phyloP scores from a whole-genome alignment of 2,329 filamentous ascomycete genomes.

The Calcarisporium arbuscula region DNA sequence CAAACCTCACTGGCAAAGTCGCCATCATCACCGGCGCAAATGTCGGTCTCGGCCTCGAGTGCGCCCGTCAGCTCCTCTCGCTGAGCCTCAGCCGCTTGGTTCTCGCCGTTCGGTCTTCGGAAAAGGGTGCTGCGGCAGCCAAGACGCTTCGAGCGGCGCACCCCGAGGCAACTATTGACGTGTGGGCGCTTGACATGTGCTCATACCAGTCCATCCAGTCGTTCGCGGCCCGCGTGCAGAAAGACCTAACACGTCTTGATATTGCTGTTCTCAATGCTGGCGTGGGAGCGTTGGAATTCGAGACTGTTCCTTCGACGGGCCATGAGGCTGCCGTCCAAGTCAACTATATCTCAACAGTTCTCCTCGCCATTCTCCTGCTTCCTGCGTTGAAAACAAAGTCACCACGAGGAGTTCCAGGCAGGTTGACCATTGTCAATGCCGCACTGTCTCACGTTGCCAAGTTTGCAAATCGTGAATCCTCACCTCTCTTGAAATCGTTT shows the following conservation, averaged over 20 bases:
- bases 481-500: conserved; percentile 22
- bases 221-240: conserved; percentile 12
- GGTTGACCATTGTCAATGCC: conserved; percentile 24
- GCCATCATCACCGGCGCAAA: conserved; percentile 20
- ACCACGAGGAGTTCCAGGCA: conserved; percentile 5
- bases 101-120: conserved; percentile 23
- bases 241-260: conserved; percentile 13
- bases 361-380: conserved; percentile 23
- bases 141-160: conserved; percentile 17
- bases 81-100: conserved; percentile 23
- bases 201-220: conserved; percentile 17
- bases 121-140: conserved; percentile 21
- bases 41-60: conserved; percentile 17
- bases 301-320: conserved; percentile 12
- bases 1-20: too few species aligned
- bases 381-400: too few species aligned
- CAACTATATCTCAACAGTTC: conserved; percentile 23
- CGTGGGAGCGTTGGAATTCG: conserved; percentile 12
- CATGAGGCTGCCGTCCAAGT: conserved; percentile 26
- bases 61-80: conserved; percentile 15
- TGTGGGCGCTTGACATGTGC: conserved; percentile 11
- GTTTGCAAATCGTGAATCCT: conserved; percentile 16
- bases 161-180: conserved; percentile 17
- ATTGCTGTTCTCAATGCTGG: conserved; percentile 29
- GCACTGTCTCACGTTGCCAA: conserved; percentile 18